A percentile compares a stretch with the other conserved stretches of the same genome.
Evolutionary conservation across 345 rosid species (phyloP).

Genomic region (Pugionium cornutum): DNA sequence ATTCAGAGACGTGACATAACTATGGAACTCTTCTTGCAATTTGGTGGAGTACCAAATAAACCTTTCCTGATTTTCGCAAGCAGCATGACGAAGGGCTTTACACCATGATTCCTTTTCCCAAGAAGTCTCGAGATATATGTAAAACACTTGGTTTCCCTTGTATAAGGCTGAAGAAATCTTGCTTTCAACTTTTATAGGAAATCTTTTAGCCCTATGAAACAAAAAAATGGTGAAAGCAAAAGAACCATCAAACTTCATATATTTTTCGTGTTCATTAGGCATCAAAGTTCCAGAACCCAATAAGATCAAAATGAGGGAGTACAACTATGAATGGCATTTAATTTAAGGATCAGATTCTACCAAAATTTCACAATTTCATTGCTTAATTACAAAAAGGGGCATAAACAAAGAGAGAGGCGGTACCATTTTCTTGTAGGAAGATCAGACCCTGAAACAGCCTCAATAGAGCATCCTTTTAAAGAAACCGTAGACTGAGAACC

Average conservation of each 20-base stretch:
- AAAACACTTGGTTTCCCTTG: slow-evolving; percentile 62
- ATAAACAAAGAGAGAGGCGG: background rate
- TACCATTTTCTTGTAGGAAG: slow-evolving; percentile 85
- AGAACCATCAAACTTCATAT: slow-evolving; percentile 8
- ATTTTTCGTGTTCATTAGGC: background rate
- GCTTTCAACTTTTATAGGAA: slow-evolving; percentile 79
- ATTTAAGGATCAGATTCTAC: slow-evolving; percentile 14
- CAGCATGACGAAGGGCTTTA: slow-evolving; percentile 84
- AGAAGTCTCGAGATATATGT: slow-evolving; percentile 83
- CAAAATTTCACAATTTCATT: slow-evolving; percentile 8
- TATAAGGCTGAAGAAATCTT: slow-evolving; percentile 58
- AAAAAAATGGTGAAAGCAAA: slow-evolving; percentile 5
- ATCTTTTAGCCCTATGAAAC: slow-evolving; percentile 76
- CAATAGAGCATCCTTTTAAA: slow-evolving; percentile 60
- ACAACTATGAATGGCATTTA: background rate
- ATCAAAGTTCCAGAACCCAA: background rate
- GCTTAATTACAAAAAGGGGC: background rate
- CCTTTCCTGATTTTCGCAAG: slow-evolving; percentile 62
- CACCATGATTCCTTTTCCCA: slow-evolving; percentile 99
- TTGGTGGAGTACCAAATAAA: slow-evolving; percentile 59
- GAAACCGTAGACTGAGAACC: slow-evolving; percentile 48
- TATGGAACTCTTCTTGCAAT: slow-evolving; percentile 59
- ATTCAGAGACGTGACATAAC: slow-evolving; percentile 60
- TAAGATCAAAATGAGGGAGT: background rate
- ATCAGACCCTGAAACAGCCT: slow-evolving; percentile 81